Percentiles rank a stretch among this genome's conserved stretches.
phyloP scores from a whole-genome alignment of 139 green algal genomes.

The Tetradesmus obliquus region DNA sequence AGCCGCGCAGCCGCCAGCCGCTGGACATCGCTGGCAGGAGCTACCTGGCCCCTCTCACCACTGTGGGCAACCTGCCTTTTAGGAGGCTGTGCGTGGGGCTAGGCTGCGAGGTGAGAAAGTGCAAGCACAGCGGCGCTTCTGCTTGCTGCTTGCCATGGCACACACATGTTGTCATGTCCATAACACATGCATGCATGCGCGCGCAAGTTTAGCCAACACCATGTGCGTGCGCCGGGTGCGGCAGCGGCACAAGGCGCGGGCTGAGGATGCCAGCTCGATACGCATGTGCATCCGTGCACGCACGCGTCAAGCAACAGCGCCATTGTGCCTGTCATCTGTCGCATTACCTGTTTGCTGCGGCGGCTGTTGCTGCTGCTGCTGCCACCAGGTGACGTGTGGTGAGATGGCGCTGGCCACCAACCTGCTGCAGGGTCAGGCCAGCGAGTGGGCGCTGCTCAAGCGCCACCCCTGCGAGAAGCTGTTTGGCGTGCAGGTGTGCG shows the following conservation, averaged over 20 bases:
- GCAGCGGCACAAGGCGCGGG: too few species aligned
- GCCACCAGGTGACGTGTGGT: conserved; percentile 55
- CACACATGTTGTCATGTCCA: background rate
- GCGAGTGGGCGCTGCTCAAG: conserved; percentile 97
- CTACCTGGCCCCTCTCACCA: conserved; percentile 97
- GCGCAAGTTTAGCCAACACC: too few species aligned
- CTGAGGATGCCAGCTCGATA: background rate
- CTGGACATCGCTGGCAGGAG: conserved; percentile 71
- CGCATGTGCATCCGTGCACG: background rate
- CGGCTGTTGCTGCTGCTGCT: background rate
- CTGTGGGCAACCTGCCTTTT: conserved; percentile 96
- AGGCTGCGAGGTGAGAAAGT: conserved; percentile 84
- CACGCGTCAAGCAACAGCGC: background rate
- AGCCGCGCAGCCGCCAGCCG: conserved; percentile 5
- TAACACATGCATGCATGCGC: background rate
- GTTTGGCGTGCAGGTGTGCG: conserved; percentile 93
- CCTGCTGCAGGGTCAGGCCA: conserved; percentile 89
- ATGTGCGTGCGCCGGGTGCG: too few species aligned
- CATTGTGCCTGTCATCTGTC: too few species aligned
- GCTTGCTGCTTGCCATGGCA: background rate
- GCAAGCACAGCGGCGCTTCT: too few species aligned
- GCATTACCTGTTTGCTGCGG: too few species aligned
- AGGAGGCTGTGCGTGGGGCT: conserved; percentile 90
- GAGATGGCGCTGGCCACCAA: conserved; percentile 98
- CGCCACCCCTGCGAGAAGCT: conserved; percentile 91